Evolutionary conservation across 371 early-diverging fungal species (phyloP), one percentile per base, ranked within the genome.

Genomic region (Mucor circinelloides): DNA sequence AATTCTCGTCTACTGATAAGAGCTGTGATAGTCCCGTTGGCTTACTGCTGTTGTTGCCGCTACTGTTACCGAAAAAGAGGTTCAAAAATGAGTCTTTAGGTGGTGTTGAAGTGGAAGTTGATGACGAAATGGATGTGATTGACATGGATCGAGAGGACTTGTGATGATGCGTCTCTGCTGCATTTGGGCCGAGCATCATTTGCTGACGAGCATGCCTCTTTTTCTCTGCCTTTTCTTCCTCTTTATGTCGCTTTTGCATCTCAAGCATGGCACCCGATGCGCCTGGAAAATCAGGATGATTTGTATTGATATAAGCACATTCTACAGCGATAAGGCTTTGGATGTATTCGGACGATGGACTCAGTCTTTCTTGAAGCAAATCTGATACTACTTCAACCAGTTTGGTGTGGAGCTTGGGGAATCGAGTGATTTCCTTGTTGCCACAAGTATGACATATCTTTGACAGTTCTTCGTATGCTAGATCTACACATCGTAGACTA

Each of bases 241-340:
- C 76, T 42, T 82, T 80, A 23, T 74, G 73, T 34, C 66, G 71
- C 28, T 70, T 80, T 61, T 86, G 83, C n/a, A 90, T 61, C 4
- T 78, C 81, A n/a, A 76, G 64, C 79, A 94, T 82, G 25, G 93
- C 91, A 8, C 90, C 91, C 2, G 89, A 88, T 0, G 87, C 93
- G 55, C 93, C 91, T 55, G 91, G 90, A 74, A 96, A 96, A 71
- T 96, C 95, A 6, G 95, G 95, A 75, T 96, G 95, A 73, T 92
- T 94, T 60, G 95, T 95, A 71, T 94, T 95, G 74, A 97, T 95
- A 74, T 96, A 97, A 2, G 94, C 89, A 56, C 91, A 86, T 77
- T 97, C 91, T 67, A 95, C 92, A 56, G 88, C 81, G 58, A 97
- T 90, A 80, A 96, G 76, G 64, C 91, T 90, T 67, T 91, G 89